A percentile compares a stretch with the other conserved stretches of the same genome.
phyloP scores from a whole-genome alignment of 768 basidiomycete genomes.

The Lentinus tigrinus region DNA sequence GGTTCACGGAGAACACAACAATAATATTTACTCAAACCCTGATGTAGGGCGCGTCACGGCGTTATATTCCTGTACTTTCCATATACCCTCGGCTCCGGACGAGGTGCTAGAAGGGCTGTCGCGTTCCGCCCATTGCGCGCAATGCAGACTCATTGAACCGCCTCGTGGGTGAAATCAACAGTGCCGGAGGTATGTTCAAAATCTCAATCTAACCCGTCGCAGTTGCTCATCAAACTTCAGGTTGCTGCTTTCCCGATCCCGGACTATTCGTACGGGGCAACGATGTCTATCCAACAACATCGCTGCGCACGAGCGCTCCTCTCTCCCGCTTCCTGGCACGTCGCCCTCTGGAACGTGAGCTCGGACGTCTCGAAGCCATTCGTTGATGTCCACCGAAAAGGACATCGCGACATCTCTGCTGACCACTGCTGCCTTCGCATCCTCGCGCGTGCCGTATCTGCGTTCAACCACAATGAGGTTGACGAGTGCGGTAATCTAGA shows the following conservation, averaged over 20 bases:
- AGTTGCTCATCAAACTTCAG: conserved; percentile 16
- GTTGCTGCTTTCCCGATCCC: conserved; percentile 37
- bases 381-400: conserved; percentile 36
- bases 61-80: too few species aligned
- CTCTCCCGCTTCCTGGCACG: conserved; percentile 31
- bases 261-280: conserved; percentile 30
- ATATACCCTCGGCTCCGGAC: too few species aligned
- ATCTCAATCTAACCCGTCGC: not conserved
- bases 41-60: too few species aligned
- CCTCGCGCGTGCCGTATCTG: conserved; percentile 32
- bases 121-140: conserved; percentile 38
- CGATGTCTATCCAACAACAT: conserved; percentile 30
- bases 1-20: conserved; percentile 85
- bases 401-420: conserved; percentile 30
- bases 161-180: conserved; percentile 31
- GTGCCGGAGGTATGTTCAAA: conserved; percentile 27
- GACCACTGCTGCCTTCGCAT: conserved; percentile 36
- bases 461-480: conserved; percentile 31
- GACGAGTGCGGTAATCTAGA: conserved; percentile 31
- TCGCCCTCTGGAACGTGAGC: conserved; percentile 39
- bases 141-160: conserved; percentile 30
- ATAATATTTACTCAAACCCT: conserved; percentile 89
- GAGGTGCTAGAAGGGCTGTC: conserved; percentile 38
- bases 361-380: conserved; percentile 34
- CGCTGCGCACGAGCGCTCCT: conserved; percentile 28